Evolutionary conservation across 2,329 filamentous ascomycete genomes (phyloP).

Genomic region (Aspergillus ustus): DNA sequence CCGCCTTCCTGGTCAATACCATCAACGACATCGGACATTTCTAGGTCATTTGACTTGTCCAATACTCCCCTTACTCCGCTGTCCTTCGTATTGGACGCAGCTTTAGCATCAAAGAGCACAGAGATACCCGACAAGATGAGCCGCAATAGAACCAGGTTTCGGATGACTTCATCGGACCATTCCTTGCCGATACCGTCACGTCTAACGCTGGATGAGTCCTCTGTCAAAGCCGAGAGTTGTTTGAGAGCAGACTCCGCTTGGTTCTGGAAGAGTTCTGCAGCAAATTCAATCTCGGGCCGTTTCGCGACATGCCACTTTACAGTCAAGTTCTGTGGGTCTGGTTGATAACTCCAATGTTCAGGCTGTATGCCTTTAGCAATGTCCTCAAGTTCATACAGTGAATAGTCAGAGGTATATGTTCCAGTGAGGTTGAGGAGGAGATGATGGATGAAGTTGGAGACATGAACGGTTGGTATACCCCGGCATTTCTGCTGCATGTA

Average conservation of each 20-base stretch:
- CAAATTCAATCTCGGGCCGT: conserved; percentile 81
- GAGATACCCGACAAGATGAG: conserved; percentile 91
- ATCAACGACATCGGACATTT: conserved; percentile 54
- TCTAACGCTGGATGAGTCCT: conserved; percentile 79
- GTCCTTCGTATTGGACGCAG: conserved; percentile 62
- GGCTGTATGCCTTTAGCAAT: conserved; percentile 73
- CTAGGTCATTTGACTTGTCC: conserved; percentile 43
- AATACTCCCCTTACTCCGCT: conserved; percentile 45
- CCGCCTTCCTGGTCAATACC: conserved; percentile 41
- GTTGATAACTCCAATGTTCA: conserved; percentile 82
- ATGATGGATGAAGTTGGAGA: conserved; percentile 98
- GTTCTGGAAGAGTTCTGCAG: conserved; percentile 83
- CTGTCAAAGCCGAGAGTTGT: conserved; percentile 77
- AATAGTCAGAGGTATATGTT: conserved; percentile 89
- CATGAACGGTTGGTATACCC: conserved; percentile 90
- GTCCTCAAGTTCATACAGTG: conserved; percentile 80
- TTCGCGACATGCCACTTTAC: conserved; percentile 91
- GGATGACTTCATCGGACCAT: conserved; percentile 95
- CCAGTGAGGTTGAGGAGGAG: conserved; percentile 91
- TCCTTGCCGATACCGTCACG: conserved; percentile 96
- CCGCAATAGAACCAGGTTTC: conserved; percentile 84
- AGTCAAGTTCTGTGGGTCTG: conserved; percentile 73
- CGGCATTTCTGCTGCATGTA: conserved; percentile 98
- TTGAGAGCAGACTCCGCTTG: conserved; percentile 78
- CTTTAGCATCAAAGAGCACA: conserved; percentile 81